These are phyloP conservation scores for Entomortierella lignicola DNA, from an alignment of 192 early-diverging fungal genomes.

Conservation along the genomic window DNA sequence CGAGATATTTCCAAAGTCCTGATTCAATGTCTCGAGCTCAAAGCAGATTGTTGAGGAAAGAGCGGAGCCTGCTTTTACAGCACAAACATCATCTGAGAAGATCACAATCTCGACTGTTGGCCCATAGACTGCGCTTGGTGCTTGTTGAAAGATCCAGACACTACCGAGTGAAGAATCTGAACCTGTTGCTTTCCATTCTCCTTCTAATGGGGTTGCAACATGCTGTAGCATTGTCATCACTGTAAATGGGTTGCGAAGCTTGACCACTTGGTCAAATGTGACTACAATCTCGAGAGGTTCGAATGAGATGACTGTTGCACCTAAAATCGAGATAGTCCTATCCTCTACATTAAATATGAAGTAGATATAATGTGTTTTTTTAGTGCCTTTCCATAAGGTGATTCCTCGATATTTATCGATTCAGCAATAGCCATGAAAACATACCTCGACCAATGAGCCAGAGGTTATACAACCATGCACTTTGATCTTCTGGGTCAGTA, in stretches of 20 bases:
- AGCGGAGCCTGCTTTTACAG: constrained; percentile 20
- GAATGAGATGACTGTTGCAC: constrained; percentile 45
- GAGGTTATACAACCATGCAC: constrained; percentile 96
- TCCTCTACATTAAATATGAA: constrained; percentile 19
- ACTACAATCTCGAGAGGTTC: constrained; percentile 44
- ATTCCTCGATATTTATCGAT: not conserved
- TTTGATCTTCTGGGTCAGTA: constrained; percentile 97
- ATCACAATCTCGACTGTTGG: constrained; percentile 41
- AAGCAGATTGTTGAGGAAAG: constrained; percentile 33
- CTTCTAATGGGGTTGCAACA: constrained; percentile 13
- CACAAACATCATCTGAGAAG: constrained; percentile 35
- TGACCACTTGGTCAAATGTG: constrained; percentile 54
- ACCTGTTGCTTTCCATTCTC: constrained; percentile 52
- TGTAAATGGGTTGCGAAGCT: constrained; percentile 24
- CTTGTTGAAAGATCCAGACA: constrained; percentile 50
- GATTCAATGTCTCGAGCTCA: constrained; percentile 39
- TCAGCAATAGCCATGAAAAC: not conserved
- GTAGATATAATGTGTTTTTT: too few relatives aligned
- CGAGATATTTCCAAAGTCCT: constrained; percentile 19
- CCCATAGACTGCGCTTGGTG: constrained; percentile 19
- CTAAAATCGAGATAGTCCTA: constrained; percentile 40
- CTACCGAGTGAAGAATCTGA: constrained; percentile 26
- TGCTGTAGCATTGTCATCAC: constrained; percentile 37
- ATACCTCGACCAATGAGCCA: constrained; percentile 86
- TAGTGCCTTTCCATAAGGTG: too few relatives aligned